Conservation (phyloP, 73 alveolate genomes). For the Tetrahymena elliotti region DNA sequence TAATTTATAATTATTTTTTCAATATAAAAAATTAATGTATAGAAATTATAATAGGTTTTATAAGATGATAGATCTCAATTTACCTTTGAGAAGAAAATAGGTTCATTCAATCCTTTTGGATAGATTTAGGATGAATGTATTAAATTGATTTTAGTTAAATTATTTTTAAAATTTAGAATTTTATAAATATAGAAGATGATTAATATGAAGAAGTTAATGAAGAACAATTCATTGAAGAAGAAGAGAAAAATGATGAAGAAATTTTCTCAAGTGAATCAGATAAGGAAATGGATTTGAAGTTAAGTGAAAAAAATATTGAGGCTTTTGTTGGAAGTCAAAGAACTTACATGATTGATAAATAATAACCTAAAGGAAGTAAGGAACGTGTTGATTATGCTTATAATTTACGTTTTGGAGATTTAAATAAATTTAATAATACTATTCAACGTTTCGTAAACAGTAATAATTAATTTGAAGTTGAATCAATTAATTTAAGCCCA, state of each 20-base stretch:
- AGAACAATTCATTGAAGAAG: neutral
- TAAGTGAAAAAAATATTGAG: neutral
- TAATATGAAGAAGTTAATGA: neutral
- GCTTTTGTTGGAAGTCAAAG: neutral
- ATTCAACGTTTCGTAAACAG: neutral
- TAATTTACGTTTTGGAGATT: neutral
- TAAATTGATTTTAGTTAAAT: neutral
- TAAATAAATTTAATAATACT: neutral
- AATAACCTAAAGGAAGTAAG: neutral
- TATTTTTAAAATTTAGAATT: neutral
- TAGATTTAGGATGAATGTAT: neutral
- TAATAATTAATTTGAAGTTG: neutral
- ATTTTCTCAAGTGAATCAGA: neutral
- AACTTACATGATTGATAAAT: neutral
- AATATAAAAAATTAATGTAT: neutral
- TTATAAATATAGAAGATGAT: neutral
- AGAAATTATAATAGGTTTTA: neutral
- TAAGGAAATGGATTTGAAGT: neutral
- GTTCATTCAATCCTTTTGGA: neutral
- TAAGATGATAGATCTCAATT: neutral
- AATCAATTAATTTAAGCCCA: neutral
- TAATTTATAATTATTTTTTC: neutral
- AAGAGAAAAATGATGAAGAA: neutral
- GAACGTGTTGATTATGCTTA: neutral
- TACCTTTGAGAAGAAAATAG: neutral